A percentile compares a stretch with the other conserved stretches of the same genome.
Conservation (phyloP, 164 flowering plant genomes). For the Magnolia changhungtana region DNA sequence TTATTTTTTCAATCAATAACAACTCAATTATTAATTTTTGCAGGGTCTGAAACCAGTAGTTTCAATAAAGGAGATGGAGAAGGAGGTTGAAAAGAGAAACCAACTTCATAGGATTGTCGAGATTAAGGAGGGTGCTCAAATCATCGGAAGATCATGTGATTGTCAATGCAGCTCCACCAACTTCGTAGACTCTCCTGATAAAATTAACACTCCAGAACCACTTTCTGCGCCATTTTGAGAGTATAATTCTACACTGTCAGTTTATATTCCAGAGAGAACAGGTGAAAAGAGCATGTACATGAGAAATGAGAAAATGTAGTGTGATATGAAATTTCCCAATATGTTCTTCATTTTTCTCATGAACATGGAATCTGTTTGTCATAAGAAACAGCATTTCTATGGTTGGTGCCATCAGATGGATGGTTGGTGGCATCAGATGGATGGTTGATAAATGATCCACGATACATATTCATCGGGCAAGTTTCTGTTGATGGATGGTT, state of each 20-base stretch:
- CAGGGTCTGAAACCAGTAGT: conserved; percentile 29
- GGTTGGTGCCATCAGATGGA: not conserved
- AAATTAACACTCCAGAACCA: conserved; percentile 28
- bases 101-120: conserved; percentile 9
- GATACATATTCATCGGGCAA: no score
- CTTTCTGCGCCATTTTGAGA: conserved; percentile 44
- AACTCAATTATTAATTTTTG: conserved; percentile 2
- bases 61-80: conserved; percentile 17
- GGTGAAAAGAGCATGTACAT: not conserved
- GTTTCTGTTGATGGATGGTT: not conserved
- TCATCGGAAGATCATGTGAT: not conserved
- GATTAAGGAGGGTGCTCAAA: not conserved
- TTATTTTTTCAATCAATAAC: not conserved
- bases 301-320: not conserved
- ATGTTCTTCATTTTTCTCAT: not conserved
- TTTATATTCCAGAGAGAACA: not conserved
- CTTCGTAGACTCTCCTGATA: conserved; percentile 19
- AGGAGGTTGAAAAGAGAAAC: conserved; percentile 9
- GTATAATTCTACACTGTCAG: not conserved
- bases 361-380: not conserved
- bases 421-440: not conserved
- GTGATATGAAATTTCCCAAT: not conserved
- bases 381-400: not conserved
- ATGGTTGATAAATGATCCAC: not conserved
- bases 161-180: conserved; percentile 20